phyloP scores from a whole-genome alignment of 441 rosid species.

The Pelargonium australe region DNA sequence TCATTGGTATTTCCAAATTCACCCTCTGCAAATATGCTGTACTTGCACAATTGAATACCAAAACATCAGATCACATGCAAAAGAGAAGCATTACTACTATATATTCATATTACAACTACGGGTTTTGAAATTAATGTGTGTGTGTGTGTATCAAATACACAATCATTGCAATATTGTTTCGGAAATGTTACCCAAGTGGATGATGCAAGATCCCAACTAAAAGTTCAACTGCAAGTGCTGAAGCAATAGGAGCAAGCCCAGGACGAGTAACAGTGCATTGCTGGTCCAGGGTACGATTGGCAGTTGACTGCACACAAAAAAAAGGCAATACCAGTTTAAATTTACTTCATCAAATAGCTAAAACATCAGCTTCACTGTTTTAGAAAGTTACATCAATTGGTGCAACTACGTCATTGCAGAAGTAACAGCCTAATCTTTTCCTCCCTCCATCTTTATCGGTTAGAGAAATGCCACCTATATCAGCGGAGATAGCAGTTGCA shows the following conservation, averaged over 20 bases:
- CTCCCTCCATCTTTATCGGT: conserved; percentile 28
- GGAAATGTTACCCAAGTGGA: conserved; percentile 57
- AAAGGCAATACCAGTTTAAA: conserved; percentile 11
- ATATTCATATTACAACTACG: too few relatives aligned
- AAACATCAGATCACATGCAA: conserved; percentile 6
- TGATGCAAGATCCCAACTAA: conserved; percentile 76
- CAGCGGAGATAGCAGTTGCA: conserved; percentile 27
- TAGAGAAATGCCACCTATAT: conserved; percentile 36
- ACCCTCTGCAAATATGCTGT: conserved; percentile 60
- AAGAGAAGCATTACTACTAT: not conserved
- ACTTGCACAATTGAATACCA: conserved; percentile 18
- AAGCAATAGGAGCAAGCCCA: conserved; percentile 91
- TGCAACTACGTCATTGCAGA: conserved; percentile 95
- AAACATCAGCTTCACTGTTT: conserved; percentile 8
- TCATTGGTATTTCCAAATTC: conserved; percentile 43
- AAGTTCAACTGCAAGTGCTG: conserved; percentile 85
- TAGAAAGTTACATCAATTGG: conserved; percentile 69
- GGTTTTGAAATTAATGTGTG: too few relatives aligned
- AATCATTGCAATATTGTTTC: not conserved
- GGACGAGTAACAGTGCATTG: conserved; percentile 98
- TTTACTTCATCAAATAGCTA: conserved; percentile 8
- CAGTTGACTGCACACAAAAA: conserved; percentile 58
- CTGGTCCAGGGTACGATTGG: conserved; percentile 88
- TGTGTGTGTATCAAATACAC: too few relatives aligned
- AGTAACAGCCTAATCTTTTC: conserved; percentile 78